These are phyloP conservation scores for Crithidia bombi DNA, from an alignment of 208 protist genomes.

Conservation along the genomic window DNA sequence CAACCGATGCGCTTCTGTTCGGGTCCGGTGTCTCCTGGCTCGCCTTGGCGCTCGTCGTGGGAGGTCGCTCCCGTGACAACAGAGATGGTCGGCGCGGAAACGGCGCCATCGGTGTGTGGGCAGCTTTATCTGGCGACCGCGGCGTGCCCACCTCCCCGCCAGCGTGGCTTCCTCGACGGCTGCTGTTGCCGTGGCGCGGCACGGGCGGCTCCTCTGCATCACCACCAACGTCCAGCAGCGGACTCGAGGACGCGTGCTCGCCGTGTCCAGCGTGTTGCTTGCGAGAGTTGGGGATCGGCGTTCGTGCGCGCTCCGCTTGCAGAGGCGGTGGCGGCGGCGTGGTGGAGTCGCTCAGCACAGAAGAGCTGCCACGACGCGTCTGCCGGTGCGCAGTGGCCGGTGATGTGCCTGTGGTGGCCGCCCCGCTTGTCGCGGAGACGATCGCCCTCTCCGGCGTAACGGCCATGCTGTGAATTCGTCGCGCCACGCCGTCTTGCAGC, in stretches of 20 bases:
- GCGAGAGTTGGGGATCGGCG: constrained; percentile 9
- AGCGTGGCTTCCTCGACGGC: neutral
- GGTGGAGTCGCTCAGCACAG: constrained; percentile 19
- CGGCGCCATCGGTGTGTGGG: constrained; percentile 22
- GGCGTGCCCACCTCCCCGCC: constrained; percentile 3
- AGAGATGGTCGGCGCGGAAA: constrained; percentile 14
- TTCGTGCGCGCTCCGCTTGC: neutral
- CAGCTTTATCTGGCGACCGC: constrained; percentile 2
- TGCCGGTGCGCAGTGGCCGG: constrained; percentile 12
- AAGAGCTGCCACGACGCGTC: constrained; percentile 22
- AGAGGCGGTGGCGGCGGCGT: constrained; percentile 5
- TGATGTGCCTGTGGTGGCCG: constrained; percentile 7
- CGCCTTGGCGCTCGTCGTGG: neutral
- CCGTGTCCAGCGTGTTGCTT: neutral
- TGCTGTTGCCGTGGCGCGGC: constrained; percentile 13
- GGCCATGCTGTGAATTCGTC: neutral
- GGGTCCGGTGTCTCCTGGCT: neutral
- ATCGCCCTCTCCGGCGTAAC: constrained; percentile 18
- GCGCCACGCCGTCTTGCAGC: neutral
- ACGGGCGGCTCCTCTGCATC: constrained; percentile 5
- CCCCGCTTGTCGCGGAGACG: constrained; percentile 2
- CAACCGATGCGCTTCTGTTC: neutral
- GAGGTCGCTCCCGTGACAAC: constrained; percentile 11
- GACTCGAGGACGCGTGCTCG: constrained; percentile 1
- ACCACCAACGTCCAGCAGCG: constrained; percentile 13